Base-by-base conservation (phyloP, 148 eudicot genomes). In the Arbutus unedo region DNA sequence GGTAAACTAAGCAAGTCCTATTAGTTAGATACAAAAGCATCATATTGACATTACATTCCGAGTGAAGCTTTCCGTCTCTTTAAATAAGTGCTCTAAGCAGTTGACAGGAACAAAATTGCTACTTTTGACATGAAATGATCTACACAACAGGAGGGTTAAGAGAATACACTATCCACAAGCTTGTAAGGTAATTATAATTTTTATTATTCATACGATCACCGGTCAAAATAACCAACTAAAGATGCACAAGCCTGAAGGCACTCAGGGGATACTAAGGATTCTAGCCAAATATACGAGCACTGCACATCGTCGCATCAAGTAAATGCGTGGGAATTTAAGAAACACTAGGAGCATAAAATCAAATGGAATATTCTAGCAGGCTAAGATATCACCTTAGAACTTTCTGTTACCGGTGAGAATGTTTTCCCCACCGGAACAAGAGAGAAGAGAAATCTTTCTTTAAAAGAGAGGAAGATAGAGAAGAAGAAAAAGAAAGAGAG, bases 371-470 rank as follows among this genome's bases (percentile, higher is more conserved):
- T 31, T 31, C 38, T 31, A 31, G 1, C 38, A 31, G 38, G 38
- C 38, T 31, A 31, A 31, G 38, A 31, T 31, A 31, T 72, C 21
- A 19, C 50, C 44, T 72, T 72, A n/a, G 76, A 72, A 72, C 23
- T 25, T 16, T 77, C 64, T 77, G 79, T 38, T 38, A 54, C 64
- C 11, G 23, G 49, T 54, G 23, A 53, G 47, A 77, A 77, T 77
- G 48, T 15, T 54, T 62, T 48, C 18, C 72, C 64, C 4, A 16
- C 6, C 9, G 6, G 8, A 14, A 44, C 10, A 45, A 15, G 44
- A 67, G 82, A 18, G 38, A 81, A 38, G 57, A 66, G 18, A 31
- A 55, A 25, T 3, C 13, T 8, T 21, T 50, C 54, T 50, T 31
- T 31, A 31, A 31, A 31, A 31, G 38, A 31, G 38, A 31, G 38